A percentile compares a stretch with the other conserved stretches of the same genome.
Evolutionary conservation across 2,329 filamentous ascomycete genomes (phyloP).

Genomic region (Esteya vermicola): DNA sequence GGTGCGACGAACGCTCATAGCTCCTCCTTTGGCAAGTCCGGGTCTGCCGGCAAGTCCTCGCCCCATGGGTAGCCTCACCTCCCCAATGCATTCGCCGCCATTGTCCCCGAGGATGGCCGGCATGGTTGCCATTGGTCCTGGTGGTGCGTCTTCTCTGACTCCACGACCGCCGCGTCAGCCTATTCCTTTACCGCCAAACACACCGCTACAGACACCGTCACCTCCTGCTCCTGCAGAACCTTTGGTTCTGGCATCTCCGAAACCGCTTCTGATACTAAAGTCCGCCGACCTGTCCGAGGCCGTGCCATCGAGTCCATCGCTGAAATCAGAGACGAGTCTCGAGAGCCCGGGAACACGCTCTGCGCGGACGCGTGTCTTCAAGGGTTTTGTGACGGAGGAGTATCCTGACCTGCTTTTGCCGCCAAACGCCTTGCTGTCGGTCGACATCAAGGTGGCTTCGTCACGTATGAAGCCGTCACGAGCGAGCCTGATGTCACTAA

Average conservation of each 20-base stretch:
- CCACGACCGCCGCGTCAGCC: constrained; percentile 61
- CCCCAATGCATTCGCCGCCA: constrained; percentile 47
- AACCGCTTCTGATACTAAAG: constrained; percentile 23
- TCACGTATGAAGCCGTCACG: constrained; percentile 89
- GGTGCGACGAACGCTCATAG: constrained; percentile 13
- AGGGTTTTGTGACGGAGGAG: constrained; percentile 68
- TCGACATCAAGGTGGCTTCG: constrained; percentile 77
- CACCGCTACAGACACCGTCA: constrained; percentile 49
- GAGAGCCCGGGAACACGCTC: constrained; percentile 19
- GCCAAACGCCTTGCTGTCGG: constrained; percentile 75
- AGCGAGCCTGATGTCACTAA: constrained; percentile 68
- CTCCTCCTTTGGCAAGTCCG: constrained; percentile 40
- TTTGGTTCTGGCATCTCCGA: constrained; percentile 23
- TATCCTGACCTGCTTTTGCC: constrained; percentile 75
- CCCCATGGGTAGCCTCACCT: constrained; percentile 34
- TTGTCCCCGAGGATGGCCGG: constrained; percentile 46
- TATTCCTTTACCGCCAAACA: constrained; percentile 57
- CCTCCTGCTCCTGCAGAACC: constrained; percentile 17
- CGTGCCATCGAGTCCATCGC: constrained; percentile 11
- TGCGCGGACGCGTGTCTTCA: constrained; percentile 45
- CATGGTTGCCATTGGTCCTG: constrained; percentile 9
- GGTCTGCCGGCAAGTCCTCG: constrained; percentile 47
- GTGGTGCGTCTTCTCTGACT: constrained; percentile 31
- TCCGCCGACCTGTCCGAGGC: constrained; percentile 10
- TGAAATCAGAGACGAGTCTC: constrained; percentile 13